Conservation (phyloP, 306 rosid species). For the Quercus alba region DNA sequence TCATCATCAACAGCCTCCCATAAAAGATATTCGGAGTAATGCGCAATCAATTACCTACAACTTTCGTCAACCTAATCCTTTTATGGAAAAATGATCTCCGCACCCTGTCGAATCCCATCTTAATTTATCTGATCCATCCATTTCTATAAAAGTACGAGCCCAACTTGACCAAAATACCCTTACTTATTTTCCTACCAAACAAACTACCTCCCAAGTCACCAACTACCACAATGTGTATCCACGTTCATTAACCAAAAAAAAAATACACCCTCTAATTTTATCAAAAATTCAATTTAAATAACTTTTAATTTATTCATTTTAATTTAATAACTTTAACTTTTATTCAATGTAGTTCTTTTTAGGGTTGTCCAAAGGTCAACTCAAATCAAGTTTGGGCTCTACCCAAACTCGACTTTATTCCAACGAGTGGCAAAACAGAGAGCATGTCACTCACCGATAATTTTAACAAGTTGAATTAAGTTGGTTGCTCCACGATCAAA, state of each 20-base stretch:
- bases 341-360: too few relatives aligned
- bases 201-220: background rate
- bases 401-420: too few relatives aligned
- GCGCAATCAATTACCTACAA: slow-evolving; percentile 29
- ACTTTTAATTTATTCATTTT: too few relatives aligned
- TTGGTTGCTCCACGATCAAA: too few relatives aligned
- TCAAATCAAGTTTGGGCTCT: too few relatives aligned
- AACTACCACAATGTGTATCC: background rate
- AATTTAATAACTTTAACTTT: too few relatives aligned
- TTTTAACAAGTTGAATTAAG: too few relatives aligned
- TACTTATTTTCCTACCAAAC: slow-evolving; percentile 30
- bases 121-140: background rate
- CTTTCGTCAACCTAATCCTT: background rate
- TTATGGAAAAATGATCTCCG: slow-evolving; percentile 2
- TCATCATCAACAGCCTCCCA: background rate
- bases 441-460: too few relatives aligned
- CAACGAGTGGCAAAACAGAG: fast-evolving
- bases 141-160: background rate
- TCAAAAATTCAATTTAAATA: too few relatives aligned
- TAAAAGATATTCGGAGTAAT: background rate
- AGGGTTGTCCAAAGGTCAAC: too few relatives aligned
- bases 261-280: too few relatives aligned
- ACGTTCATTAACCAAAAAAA: too few relatives aligned
- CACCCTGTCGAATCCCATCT: slow-evolving; percentile 1
- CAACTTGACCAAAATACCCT: background rate